Base-by-base conservation (phyloP, 805 yeast genomes). In the Kodamaea neixiangensis region DNA sequence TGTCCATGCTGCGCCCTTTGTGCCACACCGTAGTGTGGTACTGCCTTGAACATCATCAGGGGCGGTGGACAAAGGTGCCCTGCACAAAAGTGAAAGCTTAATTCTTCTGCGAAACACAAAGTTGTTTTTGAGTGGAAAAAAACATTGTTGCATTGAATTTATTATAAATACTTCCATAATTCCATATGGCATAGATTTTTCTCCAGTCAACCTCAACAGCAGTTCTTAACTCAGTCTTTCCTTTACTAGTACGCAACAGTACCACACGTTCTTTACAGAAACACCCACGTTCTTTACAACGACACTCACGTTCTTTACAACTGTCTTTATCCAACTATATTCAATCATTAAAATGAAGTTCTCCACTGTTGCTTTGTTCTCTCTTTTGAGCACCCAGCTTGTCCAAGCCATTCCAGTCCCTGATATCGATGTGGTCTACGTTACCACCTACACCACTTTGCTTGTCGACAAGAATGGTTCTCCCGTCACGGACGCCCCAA, bases 321-420 rank as follows among this genome's bases (percentile, higher is more conserved):
- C 19, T 15, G n/a, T n/a, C n/a, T n/a, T n/a, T n/a, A n/a, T n/a
- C n/a, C n/a, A n/a, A n/a, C n/a, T n/a, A n/a, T n/a, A n/a, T n/a
- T n/a, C n/a, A n/a, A n/a, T n/a, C 29, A 29, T 37, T 52, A 52
- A 38, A 17, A 60, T 61, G 64, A 60, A 56, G 46, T 58, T 54
- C 21, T 47, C 60, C 14, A 20, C 42, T 41, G 48, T 40, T 29
- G 39, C 60, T 44, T 47, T 58, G 45, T 53, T 63, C 29, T 52
- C 63, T 20, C 51, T 58, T 21, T 48, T 60, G 22, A 46, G 48
- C 29, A 47, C 54, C 33, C 41, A 33, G 29, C 18, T 53, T 25
- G 61, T 54, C 19, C 40, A 48, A 38, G 64, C 65, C 40, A 56
- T 56, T 29, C 67, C 71, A 13, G 69, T 60, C 42, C 72, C 73